A percentile compares a stretch with the other conserved stretches of the same genome.
Conservation (phyloP, 441 rosid genomes). For the Euphorbia celastroides region DNA sequence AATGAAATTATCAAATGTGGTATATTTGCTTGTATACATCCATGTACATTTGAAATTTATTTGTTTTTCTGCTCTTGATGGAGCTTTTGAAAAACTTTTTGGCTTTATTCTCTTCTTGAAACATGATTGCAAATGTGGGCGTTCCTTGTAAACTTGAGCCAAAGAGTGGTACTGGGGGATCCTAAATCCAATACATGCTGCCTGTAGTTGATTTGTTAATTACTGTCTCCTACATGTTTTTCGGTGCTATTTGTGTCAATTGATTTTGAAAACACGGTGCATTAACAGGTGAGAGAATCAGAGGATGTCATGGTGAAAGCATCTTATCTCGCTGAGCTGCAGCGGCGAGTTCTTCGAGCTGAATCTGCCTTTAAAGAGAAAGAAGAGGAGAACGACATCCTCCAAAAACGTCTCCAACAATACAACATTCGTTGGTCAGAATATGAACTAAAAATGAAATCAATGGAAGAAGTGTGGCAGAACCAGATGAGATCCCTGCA, state of each 20-base stretch:
- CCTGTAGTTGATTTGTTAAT: background rate
- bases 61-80: background rate
- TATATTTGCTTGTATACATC: background rate
- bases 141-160: background rate
- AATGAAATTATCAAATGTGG: background rate
- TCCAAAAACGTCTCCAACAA: slow-evolving; percentile 89
- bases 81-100: background rate
- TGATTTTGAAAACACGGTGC: background rate
- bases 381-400: slow-evolving; percentile 95
- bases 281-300: slow-evolving; percentile 50
- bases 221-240: background rate
- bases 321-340: slow-evolving; percentile 82
- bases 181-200: background rate
- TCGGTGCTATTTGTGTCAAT: too few species aligned
- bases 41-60: background rate
- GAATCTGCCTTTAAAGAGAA: slow-evolving; percentile 83
- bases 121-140: background rate
- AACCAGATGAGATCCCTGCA: slow-evolving; percentile 98
- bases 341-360: slow-evolving; percentile 86
- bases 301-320: slow-evolving; percentile 92
- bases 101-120: background rate
- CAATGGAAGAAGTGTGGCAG: slow-evolving; percentile 99
- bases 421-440: slow-evolving; percentile 97
- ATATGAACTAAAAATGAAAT: slow-evolving; percentile 92
- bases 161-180: background rate